phyloP scores from a whole-genome alignment of 305 asterid genomes.

The Fraxinus xanthoxyloides region DNA sequence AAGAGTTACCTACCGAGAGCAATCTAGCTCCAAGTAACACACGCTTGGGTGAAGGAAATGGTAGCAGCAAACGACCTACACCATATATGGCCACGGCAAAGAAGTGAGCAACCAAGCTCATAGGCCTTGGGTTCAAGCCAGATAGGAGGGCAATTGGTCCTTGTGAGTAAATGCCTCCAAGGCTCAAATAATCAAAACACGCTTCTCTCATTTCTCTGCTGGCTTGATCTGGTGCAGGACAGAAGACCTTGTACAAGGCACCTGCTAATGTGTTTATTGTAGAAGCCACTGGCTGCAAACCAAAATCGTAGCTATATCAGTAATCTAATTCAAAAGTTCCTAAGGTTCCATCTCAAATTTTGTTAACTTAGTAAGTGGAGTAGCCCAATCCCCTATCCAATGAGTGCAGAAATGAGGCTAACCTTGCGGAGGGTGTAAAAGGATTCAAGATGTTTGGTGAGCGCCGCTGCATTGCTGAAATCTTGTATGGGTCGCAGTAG shows the following conservation, averaged over 20 bases:
- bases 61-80: conserved; percentile 44
- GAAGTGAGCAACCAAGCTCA: conserved; percentile 52
- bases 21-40: conserved; percentile 35
- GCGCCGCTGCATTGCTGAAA: conserved; percentile 33
- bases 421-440: conserved; percentile 53
- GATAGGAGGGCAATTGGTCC: conserved; percentile 48
- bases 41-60: conserved; percentile 47
- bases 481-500: conserved; percentile 36
- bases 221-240: conserved; percentile 46
- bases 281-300: conserved; percentile 49
- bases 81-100: conserved; percentile 50
- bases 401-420: not conserved
- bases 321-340: not conserved
- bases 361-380: too few species aligned
- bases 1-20: conserved; percentile 27
- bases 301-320: not conserved
- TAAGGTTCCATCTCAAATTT: not conserved
- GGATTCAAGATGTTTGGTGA: conserved; percentile 37
- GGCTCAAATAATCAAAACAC: conserved; percentile 50
- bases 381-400: not conserved
- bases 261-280: conserved; percentile 53
- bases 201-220: conserved; percentile 55
- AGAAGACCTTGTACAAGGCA: conserved; percentile 48
- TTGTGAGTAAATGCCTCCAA: conserved; percentile 40
- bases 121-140: conserved; percentile 48